Evolutionary conservation across 2,329 filamentous ascomycete genomes (phyloP).

Genomic region (Geoglossum cookeanum): DNA sequence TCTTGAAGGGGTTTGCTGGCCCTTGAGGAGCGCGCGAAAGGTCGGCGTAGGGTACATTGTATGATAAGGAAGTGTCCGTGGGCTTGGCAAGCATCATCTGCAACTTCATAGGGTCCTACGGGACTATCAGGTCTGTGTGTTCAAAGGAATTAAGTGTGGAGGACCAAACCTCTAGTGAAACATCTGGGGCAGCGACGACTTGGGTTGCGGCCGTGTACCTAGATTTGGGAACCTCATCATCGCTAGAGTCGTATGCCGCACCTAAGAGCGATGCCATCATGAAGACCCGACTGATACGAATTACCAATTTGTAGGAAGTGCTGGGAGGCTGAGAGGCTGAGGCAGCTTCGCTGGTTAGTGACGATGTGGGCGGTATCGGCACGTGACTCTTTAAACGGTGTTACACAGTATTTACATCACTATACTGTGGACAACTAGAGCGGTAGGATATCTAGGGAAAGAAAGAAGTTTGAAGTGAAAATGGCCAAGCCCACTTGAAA

Average conservation of each 20-base stretch:
- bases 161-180: conserved; percentile 6
- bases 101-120: conserved; percentile 29
- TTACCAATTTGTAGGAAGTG: too few relatives aligned
- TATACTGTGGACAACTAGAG: background rate
- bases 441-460: background rate
- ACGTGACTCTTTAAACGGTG: background rate
- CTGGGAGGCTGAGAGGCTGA: too few relatives aligned
- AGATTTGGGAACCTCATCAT: conserved; percentile 4
- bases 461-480: background rate
- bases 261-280: conserved; percentile 5
- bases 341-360: too few relatives aligned
- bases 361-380: background rate
- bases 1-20: conserved; percentile 57
- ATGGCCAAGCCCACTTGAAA: background rate
- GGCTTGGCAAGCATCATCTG: conserved; percentile 33
- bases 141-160: background rate
- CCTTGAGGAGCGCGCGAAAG: conserved; percentile 46
- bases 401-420: background rate
- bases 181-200: conserved; percentile 6
- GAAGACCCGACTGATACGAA: background rate
- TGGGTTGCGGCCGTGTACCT: background rate
- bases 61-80: conserved; percentile 29
- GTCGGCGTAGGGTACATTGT: conserved; percentile 48
- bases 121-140: conserved; percentile 12
- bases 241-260: conserved; percentile 5